These are phyloP conservation scores for Leucosporidium creatinivorum DNA, from an alignment of 768 basidiomycete genomes.

Conservation along the genomic window DNA sequence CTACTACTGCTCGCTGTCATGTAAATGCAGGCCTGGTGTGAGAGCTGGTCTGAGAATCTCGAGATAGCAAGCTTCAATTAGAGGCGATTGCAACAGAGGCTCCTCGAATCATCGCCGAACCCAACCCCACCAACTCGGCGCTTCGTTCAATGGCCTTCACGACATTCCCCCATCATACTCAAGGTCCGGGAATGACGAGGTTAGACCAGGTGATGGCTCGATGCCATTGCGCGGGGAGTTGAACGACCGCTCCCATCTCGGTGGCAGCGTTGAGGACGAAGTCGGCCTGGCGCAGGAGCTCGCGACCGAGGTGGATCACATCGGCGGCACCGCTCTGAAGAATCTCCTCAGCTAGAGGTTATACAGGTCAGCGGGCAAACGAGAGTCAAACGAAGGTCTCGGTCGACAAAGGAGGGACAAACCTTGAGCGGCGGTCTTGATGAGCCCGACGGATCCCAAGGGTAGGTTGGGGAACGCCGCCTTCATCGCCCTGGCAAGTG, in stretches of 20 bases:
- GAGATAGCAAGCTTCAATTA: no score
- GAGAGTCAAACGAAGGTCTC: no score
- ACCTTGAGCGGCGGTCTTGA: slow-evolving; percentile 51
- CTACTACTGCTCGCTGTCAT: no score
- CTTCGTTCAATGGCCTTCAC: no score
- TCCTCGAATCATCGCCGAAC: no score
- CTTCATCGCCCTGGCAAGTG: background rate
- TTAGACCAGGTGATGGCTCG: slow-evolving; percentile 14
- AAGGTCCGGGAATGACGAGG: slow-evolving; percentile 12
- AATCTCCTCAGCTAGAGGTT: slow-evolving; percentile 48
- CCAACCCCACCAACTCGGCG: no score
- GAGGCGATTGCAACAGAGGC: no score
- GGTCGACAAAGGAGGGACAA: background rate
- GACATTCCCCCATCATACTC: background rate
- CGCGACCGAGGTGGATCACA: slow-evolving; percentile 44
- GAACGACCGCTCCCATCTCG: slow-evolving; percentile 55
- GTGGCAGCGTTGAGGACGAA: slow-evolving; percentile 48
- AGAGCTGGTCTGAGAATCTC: no score
- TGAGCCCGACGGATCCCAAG: slow-evolving; percentile 56
- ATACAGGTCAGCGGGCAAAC: slow-evolving; percentile 6
- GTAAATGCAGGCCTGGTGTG: no score
- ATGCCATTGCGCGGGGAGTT: slow-evolving; percentile 15
- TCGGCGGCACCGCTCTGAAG: slow-evolving; percentile 63
- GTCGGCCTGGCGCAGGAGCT: slow-evolving; percentile 7
- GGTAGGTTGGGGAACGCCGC: slow-evolving; percentile 6